Evolutionary conservation across 202 grass and related monocot genomes (phyloP).

Genomic region (Schoenoplectus triqueter): DNA sequence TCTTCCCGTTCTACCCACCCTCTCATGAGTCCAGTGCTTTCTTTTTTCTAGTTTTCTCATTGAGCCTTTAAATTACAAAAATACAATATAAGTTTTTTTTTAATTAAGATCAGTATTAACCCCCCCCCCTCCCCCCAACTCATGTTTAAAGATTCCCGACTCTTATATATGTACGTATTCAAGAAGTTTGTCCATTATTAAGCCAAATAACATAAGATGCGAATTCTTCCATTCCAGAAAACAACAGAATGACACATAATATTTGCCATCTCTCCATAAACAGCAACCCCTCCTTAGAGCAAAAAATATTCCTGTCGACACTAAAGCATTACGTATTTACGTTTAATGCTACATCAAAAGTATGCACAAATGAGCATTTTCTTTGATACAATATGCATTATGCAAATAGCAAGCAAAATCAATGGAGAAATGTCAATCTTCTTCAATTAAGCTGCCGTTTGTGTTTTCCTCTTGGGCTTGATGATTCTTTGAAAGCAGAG

Average conservation of each 20-base stretch:
- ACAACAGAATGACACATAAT: not conserved
- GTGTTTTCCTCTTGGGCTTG: conserved; percentile 64
- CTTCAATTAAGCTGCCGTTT: conserved; percentile 45
- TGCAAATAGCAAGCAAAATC: not conserved
- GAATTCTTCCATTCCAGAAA: not conserved
- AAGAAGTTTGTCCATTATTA: not conserved
- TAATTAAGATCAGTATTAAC: too few species aligned
- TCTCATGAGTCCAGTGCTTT: too few species aligned
- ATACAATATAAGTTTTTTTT: too few species aligned
- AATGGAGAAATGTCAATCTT: conserved; percentile 22
- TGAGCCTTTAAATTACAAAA: too few species aligned
- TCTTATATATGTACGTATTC: too few species aligned
- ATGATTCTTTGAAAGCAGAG: conserved; percentile 80
- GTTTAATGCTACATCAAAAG: conserved; percentile 15
- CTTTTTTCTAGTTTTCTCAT: too few species aligned
- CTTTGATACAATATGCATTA: not conserved
- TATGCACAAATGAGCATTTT: conserved; percentile 10
- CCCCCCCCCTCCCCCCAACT: too few species aligned
- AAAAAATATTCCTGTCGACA: too few species aligned
- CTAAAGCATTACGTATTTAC: not conserved
- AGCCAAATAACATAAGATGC: not conserved
- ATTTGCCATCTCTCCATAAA: not conserved
- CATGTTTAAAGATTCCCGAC: too few species aligned
- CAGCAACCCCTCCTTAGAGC: not conserved
- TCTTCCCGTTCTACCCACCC: too few species aligned